phyloP scores from a whole-genome alignment of 2,329 filamentous ascomycete species.

The Neopestalotiopsis clavispora region DNA sequence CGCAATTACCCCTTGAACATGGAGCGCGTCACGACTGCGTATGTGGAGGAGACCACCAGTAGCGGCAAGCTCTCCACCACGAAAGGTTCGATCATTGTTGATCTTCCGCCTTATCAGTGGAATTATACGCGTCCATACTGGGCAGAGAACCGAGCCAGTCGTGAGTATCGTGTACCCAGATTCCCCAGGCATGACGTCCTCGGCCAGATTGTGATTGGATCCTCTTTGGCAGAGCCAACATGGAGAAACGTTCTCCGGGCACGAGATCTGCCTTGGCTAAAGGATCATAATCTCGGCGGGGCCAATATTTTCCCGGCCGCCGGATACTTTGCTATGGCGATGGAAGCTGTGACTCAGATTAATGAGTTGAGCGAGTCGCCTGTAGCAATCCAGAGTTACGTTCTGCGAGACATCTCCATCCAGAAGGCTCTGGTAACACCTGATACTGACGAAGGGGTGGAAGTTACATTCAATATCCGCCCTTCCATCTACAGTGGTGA shows the following conservation, averaged over 20 bases:
- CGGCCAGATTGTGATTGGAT: constrained; percentile 23
- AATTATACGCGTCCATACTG: constrained; percentile 29
- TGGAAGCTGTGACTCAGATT: constrained; percentile 28
- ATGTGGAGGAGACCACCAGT: neutral
- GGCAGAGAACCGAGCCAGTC: constrained; percentile 31
- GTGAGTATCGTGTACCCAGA: constrained; percentile 26
- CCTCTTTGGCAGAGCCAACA: constrained; percentile 21
- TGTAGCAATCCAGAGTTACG: constrained; percentile 25
- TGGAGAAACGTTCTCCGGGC: constrained; percentile 30
- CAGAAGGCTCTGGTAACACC: constrained; percentile 35
- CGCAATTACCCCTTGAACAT: constrained; percentile 28
- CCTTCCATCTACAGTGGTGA: constrained; percentile 18
- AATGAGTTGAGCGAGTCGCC: constrained; percentile 19
- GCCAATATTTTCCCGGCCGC: constrained; percentile 28
- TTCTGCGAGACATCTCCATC: constrained; percentile 35
- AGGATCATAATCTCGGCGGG: constrained; percentile 25
- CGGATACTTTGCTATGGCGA: constrained; percentile 27
- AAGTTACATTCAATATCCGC: constrained; percentile 31
- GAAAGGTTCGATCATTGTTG: constrained; percentile 24
- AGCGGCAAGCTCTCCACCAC: too few species aligned
- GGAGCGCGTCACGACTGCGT: constrained; percentile 24
- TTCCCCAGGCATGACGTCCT: constrained; percentile 33
- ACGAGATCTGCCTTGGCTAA: constrained; percentile 25
- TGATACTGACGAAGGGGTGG: constrained; percentile 35
- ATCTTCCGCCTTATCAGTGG: constrained; percentile 37